Base-by-base conservation (phyloP, 177 flowering plant genomes). In the Vitis hybrid region DNA sequence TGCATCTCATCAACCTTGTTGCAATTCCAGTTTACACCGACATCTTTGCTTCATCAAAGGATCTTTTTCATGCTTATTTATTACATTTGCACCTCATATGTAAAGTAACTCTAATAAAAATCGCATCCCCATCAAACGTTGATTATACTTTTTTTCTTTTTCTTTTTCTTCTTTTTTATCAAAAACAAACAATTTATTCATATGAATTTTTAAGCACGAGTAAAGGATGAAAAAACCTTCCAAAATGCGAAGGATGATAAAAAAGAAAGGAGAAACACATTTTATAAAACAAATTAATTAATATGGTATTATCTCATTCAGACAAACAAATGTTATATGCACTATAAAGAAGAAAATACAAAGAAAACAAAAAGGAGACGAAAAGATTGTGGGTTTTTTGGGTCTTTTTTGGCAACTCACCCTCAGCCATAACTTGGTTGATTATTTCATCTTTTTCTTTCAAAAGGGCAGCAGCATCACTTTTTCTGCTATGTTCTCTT, bases 401-500 rank as follows among this genome's bases (percentile, higher is more conserved):
- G 10, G 40, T 10, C 49, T 60, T 60, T 64, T 62, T 64, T 49
- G 15, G 40, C 11, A 74, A 48, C 72, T 56, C 52, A 96, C 99
- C 99, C 92, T 96, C 99, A 69, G 99, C 99, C 99, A 93, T 96
- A 48, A 96, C 97, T 83, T 96, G 99, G 82, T 50, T 93, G 65
- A 96, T 96, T 60, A 96, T 96, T 79, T 96, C 99, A 85, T 96
- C 99, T 76, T 93, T 96, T 81, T 96, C 99, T 83, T 96, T 96
- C 84, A 96, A 71, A 75, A 93, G 97, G 70, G 90, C 95, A 74
- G 99, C 91, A 34, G 94, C 98, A 79, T 93, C 98, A 83, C 93
- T 93, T 82, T 89, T 92, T 74, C 73, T 92, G 76, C 57, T 93
- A 73, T 96, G 99, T 82, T 96, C 99, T 78, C 98, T 86, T 60